phyloP scores from a whole-genome alignment of 169 alveolate species.

The Miamiensis avidus region DNA sequence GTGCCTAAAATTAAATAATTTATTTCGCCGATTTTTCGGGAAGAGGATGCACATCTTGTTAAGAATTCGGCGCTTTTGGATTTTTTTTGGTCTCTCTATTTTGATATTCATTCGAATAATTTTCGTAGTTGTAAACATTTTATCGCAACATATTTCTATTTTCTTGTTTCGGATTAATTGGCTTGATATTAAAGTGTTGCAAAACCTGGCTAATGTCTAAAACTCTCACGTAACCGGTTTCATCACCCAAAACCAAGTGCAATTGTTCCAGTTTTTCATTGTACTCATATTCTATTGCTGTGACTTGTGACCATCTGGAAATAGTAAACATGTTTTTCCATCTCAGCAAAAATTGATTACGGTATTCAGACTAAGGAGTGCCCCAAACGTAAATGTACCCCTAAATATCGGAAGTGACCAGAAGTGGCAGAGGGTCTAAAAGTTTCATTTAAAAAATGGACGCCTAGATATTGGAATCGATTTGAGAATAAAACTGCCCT shows the following conservation, averaged over 20 bases:
- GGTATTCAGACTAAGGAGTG: not conserved
- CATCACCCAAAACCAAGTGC: conserved; percentile 12
- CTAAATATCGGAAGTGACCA: conserved; percentile 7
- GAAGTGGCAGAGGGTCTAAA: conserved; percentile 9
- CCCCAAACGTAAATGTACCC: conserved; percentile 21
- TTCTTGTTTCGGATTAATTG: not conserved
- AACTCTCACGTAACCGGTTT: conserved; percentile 16
- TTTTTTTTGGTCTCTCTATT: not conserved
- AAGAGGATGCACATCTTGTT: not conserved
- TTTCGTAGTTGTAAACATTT: too few species aligned
- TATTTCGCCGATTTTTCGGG: not conserved
- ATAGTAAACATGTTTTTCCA: conserved; percentile 27
- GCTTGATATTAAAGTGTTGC: not conserved
- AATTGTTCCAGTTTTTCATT: not conserved
- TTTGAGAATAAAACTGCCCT: not conserved
- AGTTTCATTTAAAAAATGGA: not conserved
- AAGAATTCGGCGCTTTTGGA: not conserved
- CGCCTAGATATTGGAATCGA: not conserved
- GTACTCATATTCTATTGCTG: not conserved
- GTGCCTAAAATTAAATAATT: not conserved
- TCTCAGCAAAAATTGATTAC: not conserved
- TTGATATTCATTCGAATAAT: too few species aligned
- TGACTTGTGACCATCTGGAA: not conserved
- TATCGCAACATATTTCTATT: not conserved
- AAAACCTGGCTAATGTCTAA: conserved; percentile 1